Base-by-base conservation (phyloP, 1,284 basidiomycete genomes). In the Crepidotus sp. region DNA sequence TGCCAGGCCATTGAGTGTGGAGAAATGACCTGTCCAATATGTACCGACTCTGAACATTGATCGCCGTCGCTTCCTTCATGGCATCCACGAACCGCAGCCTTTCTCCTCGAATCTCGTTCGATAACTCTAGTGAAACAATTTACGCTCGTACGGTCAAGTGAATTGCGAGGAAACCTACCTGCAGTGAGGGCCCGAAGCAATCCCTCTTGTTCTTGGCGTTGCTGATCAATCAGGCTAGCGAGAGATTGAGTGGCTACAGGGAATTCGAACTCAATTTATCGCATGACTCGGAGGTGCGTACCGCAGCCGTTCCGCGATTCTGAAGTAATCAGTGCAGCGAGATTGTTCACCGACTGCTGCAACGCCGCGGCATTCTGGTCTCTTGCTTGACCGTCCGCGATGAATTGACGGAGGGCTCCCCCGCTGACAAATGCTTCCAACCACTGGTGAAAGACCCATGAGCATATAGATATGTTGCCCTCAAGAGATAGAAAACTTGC, bases 21-120 rank as follows among this genome's bases (percentile, higher is more conserved):
- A n/a, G 14, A n/a, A 21, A 26, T 11, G 19, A 30, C 22, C 14
- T 4, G n/a, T n/a, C n/a, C 1, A 1, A 17, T 15, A 36, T 3
- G 26, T 3, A 59, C 74, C 62, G 60, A 86, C 86, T 67, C 58
- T 85, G 77, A 6, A 92, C 78, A 52, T 92, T 90, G 57, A 91
- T 84, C 1, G 77, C 77, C 0, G 89, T 92, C 1, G 88, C 89
- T 54, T 89, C 81, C 57, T 85, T 85, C 88, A 92, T 93, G 13
- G 88, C 85, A 54, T 93, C 89, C 8, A 92, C 83, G 57, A 93
- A 92, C 4, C 84, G 70, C 42, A 92, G 62, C 33, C 87, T 69
- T 63, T 92, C 87, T 5, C 87, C 87, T 40, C 81, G 78, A 45
- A 92, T 90, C 55, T 91, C 88, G 40, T 76, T 72, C 1, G 80